Evolutionary conservation across 495 filamentous ascomycete species (phyloP), one percentile per base, ranked within the genome.

Genomic region (Neurospora sp.): DNA sequence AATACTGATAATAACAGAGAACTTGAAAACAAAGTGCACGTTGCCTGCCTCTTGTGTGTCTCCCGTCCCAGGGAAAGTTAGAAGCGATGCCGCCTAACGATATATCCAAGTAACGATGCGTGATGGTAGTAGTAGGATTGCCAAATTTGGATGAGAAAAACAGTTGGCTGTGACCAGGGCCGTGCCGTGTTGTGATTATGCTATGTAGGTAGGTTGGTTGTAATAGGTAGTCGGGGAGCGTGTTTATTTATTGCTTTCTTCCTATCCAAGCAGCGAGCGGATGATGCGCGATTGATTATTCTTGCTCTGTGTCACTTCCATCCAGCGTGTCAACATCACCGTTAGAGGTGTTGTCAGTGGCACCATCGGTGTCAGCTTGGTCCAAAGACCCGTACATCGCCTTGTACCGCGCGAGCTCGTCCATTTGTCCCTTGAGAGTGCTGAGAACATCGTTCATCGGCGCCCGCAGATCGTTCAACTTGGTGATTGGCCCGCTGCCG

Each of bases 361-460:
- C 53, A 40, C 39, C 70, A 44, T 68, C 22, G 48, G 27, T 65
- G 27, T 37, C 53, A 35, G 31, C 53, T 65, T 65, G 53, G 16
- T 74, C 71, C 22, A 86, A 77, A 3, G 78, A 73, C 18, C 86
- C 86, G 69, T 79, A 87, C 48, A 74, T 81, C 12, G 80, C 79
- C 77, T 84, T 85, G 76, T 88, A 88, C 22, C 78, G 78, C 74
- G 84, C 75, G 18, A 88, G 81, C 69, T 87, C 83, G 9, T 77
- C 75, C 44, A 88, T 75, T 72, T 86, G 85, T 65, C 73, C 74
- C n/a, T 76, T 73, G 22, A 88, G 72, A 35, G 78, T 76, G 40
- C 79, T 77, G 31, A 88, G 80, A 27, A 88, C 78, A 4, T 79
- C 76, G 20, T 81, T 70, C 83, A 88, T 88, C 39, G 87, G 87